These are phyloP conservation scores for Cercospora sp. DNA, from an alignment of 2,329 filamentous ascomycete genomes.

Conservation along the genomic window DNA sequence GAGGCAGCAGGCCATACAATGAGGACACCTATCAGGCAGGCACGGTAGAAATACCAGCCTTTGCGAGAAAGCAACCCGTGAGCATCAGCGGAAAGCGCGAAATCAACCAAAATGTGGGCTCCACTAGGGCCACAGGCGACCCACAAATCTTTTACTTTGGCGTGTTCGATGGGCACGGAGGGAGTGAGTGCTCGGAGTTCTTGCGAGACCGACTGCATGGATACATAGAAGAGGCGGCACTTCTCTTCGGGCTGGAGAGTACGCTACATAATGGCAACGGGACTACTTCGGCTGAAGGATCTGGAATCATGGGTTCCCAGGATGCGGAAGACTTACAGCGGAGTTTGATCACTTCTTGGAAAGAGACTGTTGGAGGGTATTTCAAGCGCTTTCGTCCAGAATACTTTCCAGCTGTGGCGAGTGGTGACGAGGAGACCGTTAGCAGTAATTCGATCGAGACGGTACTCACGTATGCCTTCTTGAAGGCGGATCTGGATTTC, in stretches of 20 bases:
- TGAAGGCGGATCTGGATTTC: conserved; percentile 93
- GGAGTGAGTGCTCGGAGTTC: conserved; percentile 83
- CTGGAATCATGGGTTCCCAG: conserved; percentile 53
- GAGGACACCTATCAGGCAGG: conserved; percentile 94
- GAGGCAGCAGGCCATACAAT: conserved; percentile 84
- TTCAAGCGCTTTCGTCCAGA: conserved; percentile 86
- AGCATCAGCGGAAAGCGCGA: conserved; percentile 51
- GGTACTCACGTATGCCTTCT: conserved; percentile 86
- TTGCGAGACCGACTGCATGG: conserved; percentile 79
- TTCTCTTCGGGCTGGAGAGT: conserved; percentile 74
- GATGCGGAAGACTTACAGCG: conserved; percentile 70
- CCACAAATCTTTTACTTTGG: conserved; percentile 98
- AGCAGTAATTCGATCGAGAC: conserved; percentile 64
- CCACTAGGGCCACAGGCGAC: conserved; percentile 78
- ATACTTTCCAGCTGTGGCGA: conserved; percentile 55
- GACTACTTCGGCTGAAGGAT: conserved; percentile 43
- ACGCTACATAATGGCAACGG: conserved; percentile 59
- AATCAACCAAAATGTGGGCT: conserved; percentile 47
- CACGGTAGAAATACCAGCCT: conserved; percentile 88
- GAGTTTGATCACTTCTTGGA: conserved; percentile 74
- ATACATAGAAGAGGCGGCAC: conserved; percentile 82
- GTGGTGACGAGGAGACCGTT: conserved; percentile 14
- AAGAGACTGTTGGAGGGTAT: conserved; percentile 84
- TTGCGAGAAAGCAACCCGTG: conserved; percentile 78
- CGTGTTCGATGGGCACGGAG: conserved; percentile 94